A percentile compares a stretch with the other conserved stretches of the same genome.
These are phyloP conservation scores for Trametes sp. DNA, from an alignment of 1,284 basidiomycete species.

Conservation along the genomic window DNA sequence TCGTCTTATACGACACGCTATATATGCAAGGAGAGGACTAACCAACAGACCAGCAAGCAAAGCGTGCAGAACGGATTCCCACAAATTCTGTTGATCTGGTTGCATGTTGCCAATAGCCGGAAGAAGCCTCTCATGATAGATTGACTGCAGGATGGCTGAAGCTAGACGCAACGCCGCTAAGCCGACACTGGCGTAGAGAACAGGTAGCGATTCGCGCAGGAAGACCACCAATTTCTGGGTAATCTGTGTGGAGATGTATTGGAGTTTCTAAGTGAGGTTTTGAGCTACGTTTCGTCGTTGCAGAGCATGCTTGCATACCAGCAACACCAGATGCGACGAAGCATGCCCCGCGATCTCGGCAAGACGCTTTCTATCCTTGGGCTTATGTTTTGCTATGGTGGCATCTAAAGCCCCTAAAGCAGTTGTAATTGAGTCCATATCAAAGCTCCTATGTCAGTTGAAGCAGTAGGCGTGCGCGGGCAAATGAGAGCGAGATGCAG, in stretches of 20 bases:
- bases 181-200: slow-evolving; percentile 38
- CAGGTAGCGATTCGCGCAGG: slow-evolving; percentile 38
- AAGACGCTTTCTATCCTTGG: slow-evolving; percentile 24
- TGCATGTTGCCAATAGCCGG: slow-evolving; percentile 29
- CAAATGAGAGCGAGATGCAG: background rate
- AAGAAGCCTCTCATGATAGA: slow-evolving; percentile 41
- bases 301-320: slow-evolving; percentile 29
- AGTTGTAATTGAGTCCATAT: slow-evolving; percentile 17
- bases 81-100: slow-evolving; percentile 33
- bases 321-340: slow-evolving; percentile 35
- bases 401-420: slow-evolving; percentile 17
- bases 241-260: slow-evolving; percentile 29
- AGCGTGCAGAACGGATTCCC: slow-evolving; percentile 41
- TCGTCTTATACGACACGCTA: background rate
- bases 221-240: slow-evolving; percentile 32
- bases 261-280: slow-evolving; percentile 32
- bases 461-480: too few species aligned
- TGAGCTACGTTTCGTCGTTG: background rate
- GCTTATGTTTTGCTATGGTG: slow-evolving; percentile 26
- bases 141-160: slow-evolving; percentile 36
- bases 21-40: slow-evolving; percentile 11
- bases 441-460: background rate
- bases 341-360: slow-evolving; percentile 28
- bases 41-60: slow-evolving; percentile 46
- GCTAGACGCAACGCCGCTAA: slow-evolving; percentile 38